These are phyloP conservation scores for Blastomyces silverae DNA, from an alignment of 2,329 filamentous ascomycete species.

Conservation along the genomic window DNA sequence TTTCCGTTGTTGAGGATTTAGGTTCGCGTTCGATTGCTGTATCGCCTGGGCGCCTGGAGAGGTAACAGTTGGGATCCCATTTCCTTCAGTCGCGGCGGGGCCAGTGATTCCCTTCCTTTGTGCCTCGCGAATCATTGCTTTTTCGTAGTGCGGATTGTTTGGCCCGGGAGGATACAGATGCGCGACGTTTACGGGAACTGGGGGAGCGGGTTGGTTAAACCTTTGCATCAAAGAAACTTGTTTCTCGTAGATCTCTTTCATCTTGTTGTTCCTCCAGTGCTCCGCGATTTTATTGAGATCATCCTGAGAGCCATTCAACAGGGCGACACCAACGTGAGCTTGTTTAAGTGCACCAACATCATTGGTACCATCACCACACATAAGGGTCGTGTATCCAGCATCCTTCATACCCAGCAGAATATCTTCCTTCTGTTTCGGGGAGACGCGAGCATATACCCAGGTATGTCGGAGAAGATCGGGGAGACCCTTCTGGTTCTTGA, in stretches of 20 bases:
- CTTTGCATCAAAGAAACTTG: conserved; percentile 84
- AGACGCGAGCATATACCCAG: conserved; percentile 98
- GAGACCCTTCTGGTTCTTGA: conserved; percentile 72
- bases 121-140: conserved; percentile 81
- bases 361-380: conserved; percentile 98
- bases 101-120: conserved; percentile 60
- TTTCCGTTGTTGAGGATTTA: conserved; percentile 47
- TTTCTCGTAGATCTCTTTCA: conserved; percentile 99
- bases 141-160: conserved; percentile 86
- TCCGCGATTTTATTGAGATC: conserved; percentile 88
- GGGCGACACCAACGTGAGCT: conserved; percentile 90
- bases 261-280: conserved; percentile 87
- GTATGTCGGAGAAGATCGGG: conserved; percentile 73
- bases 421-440: conserved; percentile 97
- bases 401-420: conserved; percentile 96
- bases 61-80: conserved; percentile 57
- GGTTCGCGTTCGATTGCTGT: conserved; percentile 46
- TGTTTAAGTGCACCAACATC: conserved; percentile 97
- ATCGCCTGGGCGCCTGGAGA: conserved; percentile 58
- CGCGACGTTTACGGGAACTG: conserved; percentile 83
- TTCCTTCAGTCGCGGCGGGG: conserved; percentile 48
- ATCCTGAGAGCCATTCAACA: conserved; percentile 88
- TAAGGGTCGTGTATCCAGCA: conserved; percentile 93
- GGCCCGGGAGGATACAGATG: conserved; percentile 90
- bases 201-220: conserved; percentile 91